These are phyloP conservation scores for Helicocarpus griseus DNA, from an alignment of 2,329 filamentous ascomycete species.

Conservation along the genomic window DNA sequence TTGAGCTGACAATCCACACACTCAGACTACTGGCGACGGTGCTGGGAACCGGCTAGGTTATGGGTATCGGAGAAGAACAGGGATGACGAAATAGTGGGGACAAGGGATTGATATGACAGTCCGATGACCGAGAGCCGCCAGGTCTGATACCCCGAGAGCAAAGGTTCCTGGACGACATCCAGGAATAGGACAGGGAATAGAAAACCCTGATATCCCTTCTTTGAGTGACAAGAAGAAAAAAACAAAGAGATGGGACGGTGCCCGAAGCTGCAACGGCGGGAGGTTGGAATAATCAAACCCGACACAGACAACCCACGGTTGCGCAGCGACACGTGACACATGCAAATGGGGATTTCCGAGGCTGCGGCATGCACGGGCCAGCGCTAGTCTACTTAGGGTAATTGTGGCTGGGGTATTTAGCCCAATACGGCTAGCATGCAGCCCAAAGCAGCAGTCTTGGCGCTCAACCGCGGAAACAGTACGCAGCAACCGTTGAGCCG, in stretches of 20 bases:
- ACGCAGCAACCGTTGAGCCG: neutral
- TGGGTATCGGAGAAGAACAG: neutral
- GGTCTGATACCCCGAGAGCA: neutral
- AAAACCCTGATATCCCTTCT: no score
- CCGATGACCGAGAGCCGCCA: neutral
- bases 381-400: neutral
- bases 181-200: no score
- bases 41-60: neutral
- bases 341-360: neutral
- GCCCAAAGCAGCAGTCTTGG: neutral
- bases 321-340: neutral
- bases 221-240: no score
- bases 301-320: neutral
- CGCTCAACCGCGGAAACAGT: neutral
- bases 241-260: no score
- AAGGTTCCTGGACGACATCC: no score
- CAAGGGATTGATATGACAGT: neutral
- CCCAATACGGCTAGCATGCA: neutral
- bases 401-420: neutral
- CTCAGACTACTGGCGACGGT: neutral
- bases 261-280: neutral
- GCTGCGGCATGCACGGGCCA: neutral
- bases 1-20: no score
- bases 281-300: neutral
- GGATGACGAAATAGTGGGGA: neutral